Evolutionary conservation across 192 early-diverging fungal species (phyloP), one percentile per base, ranked within the genome.

Genomic region (Coemansia sp.): DNA sequence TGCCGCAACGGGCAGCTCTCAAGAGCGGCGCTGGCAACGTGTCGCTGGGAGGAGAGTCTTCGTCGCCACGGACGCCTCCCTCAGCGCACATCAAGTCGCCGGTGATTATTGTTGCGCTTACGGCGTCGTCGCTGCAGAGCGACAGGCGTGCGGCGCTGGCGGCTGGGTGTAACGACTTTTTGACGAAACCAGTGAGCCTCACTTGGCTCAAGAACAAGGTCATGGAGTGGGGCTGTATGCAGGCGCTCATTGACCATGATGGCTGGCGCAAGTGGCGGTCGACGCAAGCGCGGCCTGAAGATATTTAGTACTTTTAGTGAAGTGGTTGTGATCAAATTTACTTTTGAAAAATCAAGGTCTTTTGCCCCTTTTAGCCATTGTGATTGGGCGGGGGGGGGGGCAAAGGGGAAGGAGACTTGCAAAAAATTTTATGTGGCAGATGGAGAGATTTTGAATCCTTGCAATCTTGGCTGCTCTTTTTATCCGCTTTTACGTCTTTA

Each of bases 171-270:
- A 94, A 95, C 67, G 94, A 95, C 77, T 95, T 92, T 75, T 71
- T 95, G 68, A 95, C 92, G 21, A 95, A 96, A 69, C 94, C 94
- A 0, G 89, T 94, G 14, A 89, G 88, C 69, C 72, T 94, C 9
- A 84, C 85, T 17, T 96, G 94, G 94, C 81, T 96, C 25, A 89
- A 90, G 74, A 86, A 88, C 46, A 94, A 94, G 81, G 92, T 96
- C 65, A 85, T 91, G 27, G 94, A 96, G 72, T 96, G 94, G 94
- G 94, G 93, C 1, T 90, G 90, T 69, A 96, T 96, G 90, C 94
- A 96, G 66, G 92, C 93, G 0, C 76, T 96, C 25, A 94, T 96
- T 62, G 93, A 96, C 73, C 91, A 93, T 64, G 91, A 93, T 27
- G 69, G 76, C 3, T 83, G 80, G 80, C 66, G 70, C 25, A 70